Evolutionary conservation across 2,329 filamentous ascomycete genomes (phyloP).

Genomic region (Trichoderma sp.): DNA sequence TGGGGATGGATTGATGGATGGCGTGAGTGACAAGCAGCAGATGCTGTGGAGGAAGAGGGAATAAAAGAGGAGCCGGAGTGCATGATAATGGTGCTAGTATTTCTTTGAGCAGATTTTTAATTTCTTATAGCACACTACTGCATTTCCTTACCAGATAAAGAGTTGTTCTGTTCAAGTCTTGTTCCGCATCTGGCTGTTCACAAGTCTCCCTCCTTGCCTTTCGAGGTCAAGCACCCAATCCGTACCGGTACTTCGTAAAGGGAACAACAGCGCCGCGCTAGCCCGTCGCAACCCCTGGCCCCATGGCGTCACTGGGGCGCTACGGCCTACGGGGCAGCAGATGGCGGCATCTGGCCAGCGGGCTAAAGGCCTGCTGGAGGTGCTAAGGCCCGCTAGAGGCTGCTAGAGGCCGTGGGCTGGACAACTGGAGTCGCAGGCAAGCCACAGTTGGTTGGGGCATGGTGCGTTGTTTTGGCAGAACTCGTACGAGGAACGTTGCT

Average conservation of each 20-base stretch:
- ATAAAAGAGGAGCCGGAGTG: neutral
- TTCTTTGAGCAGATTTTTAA: neutral
- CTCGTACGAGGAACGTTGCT: neutral
- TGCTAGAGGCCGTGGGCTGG: neutral
- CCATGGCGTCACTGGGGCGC: slow-evolving; percentile 30
- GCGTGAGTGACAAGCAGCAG: neutral
- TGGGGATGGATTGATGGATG: neutral
- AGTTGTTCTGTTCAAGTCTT: neutral
- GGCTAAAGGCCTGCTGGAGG: neutral
- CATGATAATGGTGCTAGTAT: neutral
- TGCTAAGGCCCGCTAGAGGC: neutral
- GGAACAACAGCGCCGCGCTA: neutral
- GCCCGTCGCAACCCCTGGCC: slow-evolving; percentile 25
- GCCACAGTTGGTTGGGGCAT: neutral
- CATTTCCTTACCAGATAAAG: neutral
- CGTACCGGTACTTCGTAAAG: neutral
- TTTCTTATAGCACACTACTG: neutral
- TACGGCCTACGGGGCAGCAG: slow-evolving; percentile 10
- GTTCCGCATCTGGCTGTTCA: neutral
- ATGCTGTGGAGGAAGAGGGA: neutral
- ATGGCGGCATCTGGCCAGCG: slow-evolving; percentile 16
- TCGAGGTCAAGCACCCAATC: neutral
- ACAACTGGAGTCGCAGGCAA: neutral
- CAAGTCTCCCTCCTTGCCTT: neutral
- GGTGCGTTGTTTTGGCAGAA: neutral